Percentiles rank a stretch among this genome's conserved stretches.
These are phyloP conservation scores for Saccharomycopsis hybrid DNA, from an alignment of 1,139 yeast species.

Conservation along the genomic window DNA sequence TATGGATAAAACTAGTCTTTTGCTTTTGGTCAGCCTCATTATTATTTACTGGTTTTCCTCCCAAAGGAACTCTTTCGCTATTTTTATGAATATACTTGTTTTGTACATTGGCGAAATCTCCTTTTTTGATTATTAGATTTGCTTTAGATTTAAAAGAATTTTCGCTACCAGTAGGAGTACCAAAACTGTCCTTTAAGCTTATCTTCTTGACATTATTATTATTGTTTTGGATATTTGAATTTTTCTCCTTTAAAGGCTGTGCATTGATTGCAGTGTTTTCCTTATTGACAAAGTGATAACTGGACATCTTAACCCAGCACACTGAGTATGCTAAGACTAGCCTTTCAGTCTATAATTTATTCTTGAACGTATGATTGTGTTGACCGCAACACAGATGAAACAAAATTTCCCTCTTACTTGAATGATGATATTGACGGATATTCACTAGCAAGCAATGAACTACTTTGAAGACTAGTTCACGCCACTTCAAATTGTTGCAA, in stretches of 20 bases:
- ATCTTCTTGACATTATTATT: neutral
- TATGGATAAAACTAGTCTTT: neutral
- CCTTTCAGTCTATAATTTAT: too few relatives aligned
- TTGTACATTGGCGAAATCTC: neutral
- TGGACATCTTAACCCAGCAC: too few relatives aligned
- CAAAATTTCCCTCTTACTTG: too few relatives aligned
- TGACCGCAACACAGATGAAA: too few relatives aligned
- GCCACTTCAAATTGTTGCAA: too few relatives aligned
- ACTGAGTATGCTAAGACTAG: too few relatives aligned
- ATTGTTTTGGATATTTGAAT: neutral
- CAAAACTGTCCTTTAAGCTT: slow-evolving; percentile 7
- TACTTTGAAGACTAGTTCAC: too few relatives aligned
- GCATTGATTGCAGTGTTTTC: slow-evolving; percentile 7
- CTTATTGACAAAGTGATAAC: slow-evolving; percentile 7
- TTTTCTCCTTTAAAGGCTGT: neutral
- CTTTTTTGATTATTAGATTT: neutral
- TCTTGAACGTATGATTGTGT: too few relatives aligned
- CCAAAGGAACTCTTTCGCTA: slow-evolving; percentile 14
- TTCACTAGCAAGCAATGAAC: too few relatives aligned
- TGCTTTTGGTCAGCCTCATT: neutral
- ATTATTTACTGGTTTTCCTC: slow-evolving; percentile 10
- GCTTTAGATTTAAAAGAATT: neutral
- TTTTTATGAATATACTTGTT: neutral
- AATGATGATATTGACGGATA: too few relatives aligned
- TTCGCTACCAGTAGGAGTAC: slow-evolving; percentile 1